Conservation (phyloP, 352 stramenopile genomes). For the Pythium dissotocum region DNA sequence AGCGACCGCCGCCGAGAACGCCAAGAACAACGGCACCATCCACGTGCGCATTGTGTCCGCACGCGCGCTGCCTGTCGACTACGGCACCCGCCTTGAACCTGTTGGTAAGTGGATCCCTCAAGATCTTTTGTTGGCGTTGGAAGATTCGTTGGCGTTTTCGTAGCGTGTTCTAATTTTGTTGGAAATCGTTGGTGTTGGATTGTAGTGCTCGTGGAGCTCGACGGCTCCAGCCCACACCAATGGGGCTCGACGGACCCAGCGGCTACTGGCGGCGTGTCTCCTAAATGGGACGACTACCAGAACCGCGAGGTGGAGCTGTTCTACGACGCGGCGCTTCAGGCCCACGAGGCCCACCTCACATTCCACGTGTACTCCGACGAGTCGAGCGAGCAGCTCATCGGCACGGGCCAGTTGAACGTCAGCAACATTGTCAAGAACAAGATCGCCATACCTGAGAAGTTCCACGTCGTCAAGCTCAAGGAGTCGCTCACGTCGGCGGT, state of each 20-base stretch:
- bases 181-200: conserved; percentile 8
- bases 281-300: conserved; percentile 62
- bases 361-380: conserved; percentile 78
- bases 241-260: conserved; percentile 68
- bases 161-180: neutral
- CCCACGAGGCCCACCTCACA: conserved; percentile 51
- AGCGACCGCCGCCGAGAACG: conserved; percentile 14
- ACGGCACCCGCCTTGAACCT: conserved; percentile 78
- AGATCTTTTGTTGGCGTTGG: neutral
- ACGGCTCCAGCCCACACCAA: conserved; percentile 60
- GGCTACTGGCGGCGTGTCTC: conserved; percentile 56
- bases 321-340: conserved; percentile 57
- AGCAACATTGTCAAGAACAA: conserved; percentile 44
- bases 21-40: conserved; percentile 60
- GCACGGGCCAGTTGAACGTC: conserved; percentile 63
- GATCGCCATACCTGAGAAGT: conserved; percentile 34
- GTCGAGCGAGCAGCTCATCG: conserved; percentile 70
- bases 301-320: conserved; percentile 87
- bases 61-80: conserved; percentile 69
- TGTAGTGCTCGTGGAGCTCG: conserved; percentile 68
- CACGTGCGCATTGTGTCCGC: conserved; percentile 64
- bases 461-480: conserved; percentile 48
- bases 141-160: conserved; percentile 12
- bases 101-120: conserved; percentile 43
- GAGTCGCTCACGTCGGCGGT: conserved; percentile 37